phyloP scores from a whole-genome alignment of 441 rosid species.

The Heliophila coronopifolia region DNA sequence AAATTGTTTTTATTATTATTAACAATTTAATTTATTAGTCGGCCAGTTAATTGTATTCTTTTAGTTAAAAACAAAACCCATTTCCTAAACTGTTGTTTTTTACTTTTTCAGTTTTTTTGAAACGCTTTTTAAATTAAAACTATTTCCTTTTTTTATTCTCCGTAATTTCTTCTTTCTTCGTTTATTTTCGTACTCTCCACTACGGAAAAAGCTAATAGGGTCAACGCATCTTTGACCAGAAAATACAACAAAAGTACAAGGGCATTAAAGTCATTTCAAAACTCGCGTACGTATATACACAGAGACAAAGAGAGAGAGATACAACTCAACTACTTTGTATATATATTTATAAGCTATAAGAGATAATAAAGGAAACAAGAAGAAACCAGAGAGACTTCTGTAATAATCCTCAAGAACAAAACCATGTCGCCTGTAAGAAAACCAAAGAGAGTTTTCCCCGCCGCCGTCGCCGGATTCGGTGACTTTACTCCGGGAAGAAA shows the following conservation, averaged over 20 bases:
- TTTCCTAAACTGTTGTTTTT: too few species aligned
- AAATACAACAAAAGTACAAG: slow-evolving; percentile 17
- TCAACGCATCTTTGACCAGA: slow-evolving; percentile 28
- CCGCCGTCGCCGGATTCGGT: too few species aligned
- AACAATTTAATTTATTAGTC: too few species aligned
- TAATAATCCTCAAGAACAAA: slow-evolving; percentile 36
- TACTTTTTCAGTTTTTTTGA: too few species aligned
- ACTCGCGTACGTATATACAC: slow-evolving; percentile 32
- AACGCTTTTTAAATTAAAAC: too few species aligned
- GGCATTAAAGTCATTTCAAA: neutral
- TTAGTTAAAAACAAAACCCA: too few species aligned
- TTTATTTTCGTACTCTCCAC: neutral
- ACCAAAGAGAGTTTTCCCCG: slow-evolving; percentile 26
- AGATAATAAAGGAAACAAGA: neutral
- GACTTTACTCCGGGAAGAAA: slow-evolving; percentile 27
- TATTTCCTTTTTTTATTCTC: too few species aligned
- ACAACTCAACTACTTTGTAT: slow-evolving; percentile 29
- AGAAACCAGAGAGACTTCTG: slow-evolving; percentile 32
- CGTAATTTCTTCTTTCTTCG: neutral
- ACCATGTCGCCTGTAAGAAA: slow-evolving; percentile 28
- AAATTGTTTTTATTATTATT: too few species aligned
- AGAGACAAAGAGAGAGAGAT: slow-evolving; percentile 24
- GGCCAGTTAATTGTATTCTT: too few species aligned
- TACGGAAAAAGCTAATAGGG: slow-evolving; percentile 3
- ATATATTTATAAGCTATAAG: slow-evolving; percentile 21